Percentiles rank a stretch among this genome's conserved stretches.
Conservation (phyloP, 176 grass and related monocot genomes). For the Rhynchospora pubera region DNA sequence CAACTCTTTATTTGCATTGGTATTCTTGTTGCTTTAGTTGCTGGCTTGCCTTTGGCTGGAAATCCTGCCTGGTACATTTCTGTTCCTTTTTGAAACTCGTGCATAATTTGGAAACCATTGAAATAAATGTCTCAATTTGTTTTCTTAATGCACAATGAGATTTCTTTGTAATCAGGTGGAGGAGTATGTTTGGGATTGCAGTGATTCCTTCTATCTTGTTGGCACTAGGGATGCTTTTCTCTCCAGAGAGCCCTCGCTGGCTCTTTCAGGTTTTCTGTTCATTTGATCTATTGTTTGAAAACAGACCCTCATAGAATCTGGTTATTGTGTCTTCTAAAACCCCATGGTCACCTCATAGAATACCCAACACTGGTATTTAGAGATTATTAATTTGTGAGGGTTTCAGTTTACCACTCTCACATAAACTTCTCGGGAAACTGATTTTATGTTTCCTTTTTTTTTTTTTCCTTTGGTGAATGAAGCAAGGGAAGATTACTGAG, state of each 20-base stretch:
- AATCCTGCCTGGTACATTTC: constrained; percentile 84
- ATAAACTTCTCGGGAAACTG: background rate
- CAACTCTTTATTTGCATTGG: constrained; percentile 99
- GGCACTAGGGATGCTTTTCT: constrained; percentile 87
- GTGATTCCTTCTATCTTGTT: constrained; percentile 75
- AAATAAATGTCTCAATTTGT: background rate
- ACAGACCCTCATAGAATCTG: background rate
- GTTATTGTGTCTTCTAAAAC: background rate
- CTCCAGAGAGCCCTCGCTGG: constrained; percentile 98
- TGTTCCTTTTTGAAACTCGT: background rate
- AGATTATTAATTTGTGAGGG: background rate
- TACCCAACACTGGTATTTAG: background rate
- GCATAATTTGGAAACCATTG: background rate
- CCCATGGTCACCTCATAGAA: background rate
- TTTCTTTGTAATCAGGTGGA: constrained; percentile 60
- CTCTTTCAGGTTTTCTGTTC: constrained; percentile 71
- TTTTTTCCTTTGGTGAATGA: constrained; percentile 20
- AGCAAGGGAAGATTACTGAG: constrained; percentile 90
- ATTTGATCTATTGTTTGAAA: background rate
- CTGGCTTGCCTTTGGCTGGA: constrained; percentile 80
- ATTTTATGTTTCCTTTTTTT: background rate
- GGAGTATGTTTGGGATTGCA: constrained; percentile 84
- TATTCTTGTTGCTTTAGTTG: constrained; percentile 86
- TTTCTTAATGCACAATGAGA: background rate
- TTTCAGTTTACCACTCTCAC: background rate